These are phyloP conservation scores for Blakeslea trispora DNA, from an alignment of 371 early-diverging fungal genomes.

Conservation along the genomic window DNA sequence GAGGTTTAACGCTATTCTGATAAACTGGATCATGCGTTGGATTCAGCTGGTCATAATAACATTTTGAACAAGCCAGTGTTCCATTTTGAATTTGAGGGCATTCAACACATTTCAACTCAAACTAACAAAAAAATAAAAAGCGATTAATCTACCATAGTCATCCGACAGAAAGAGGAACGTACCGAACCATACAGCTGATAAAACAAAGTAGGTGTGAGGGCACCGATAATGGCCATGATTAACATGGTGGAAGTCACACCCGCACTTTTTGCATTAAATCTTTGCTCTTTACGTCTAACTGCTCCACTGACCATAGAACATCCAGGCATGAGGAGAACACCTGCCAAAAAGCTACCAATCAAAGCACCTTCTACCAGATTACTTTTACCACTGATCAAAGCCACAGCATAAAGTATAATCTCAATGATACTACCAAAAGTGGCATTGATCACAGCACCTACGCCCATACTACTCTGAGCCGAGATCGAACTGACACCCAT, in stretches of 20 bases:
- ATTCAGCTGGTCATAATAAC: constrained; percentile 67
- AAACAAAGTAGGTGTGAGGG: constrained; percentile 92
- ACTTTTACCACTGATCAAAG: constrained; percentile 86
- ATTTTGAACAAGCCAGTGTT: constrained; percentile 57
- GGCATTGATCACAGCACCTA: constrained; percentile 96
- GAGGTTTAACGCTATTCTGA: constrained; percentile 73
- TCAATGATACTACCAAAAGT: constrained; percentile 97
- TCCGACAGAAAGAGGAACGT: constrained; percentile 15
- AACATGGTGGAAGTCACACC: constrained; percentile 94
- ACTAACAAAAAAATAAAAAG: constrained; percentile 32
- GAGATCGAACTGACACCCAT: constrained; percentile 95
- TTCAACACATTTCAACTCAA: constrained; percentile 59
- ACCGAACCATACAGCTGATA: constrained; percentile 88
- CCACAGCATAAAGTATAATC: constrained; percentile 89
- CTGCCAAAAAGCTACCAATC: constrained; percentile 90
- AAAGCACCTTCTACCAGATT: constrained; percentile 89
- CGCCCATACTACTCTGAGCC: constrained; percentile 87
- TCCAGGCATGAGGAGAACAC: constrained; percentile 90
- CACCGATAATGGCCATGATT: constrained; percentile 92
- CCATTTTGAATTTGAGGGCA: constrained; percentile 46
- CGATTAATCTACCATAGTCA: too few relatives aligned
- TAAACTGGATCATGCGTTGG: constrained; percentile 86
- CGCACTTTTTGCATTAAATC: constrained; percentile 93
- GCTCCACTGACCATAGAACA: constrained; percentile 94
- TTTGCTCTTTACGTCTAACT: constrained; percentile 86